Evolutionary conservation across 2,329 filamentous ascomycete genomes (phyloP).

Genomic region (Aspergillus novofumigatus): DNA sequence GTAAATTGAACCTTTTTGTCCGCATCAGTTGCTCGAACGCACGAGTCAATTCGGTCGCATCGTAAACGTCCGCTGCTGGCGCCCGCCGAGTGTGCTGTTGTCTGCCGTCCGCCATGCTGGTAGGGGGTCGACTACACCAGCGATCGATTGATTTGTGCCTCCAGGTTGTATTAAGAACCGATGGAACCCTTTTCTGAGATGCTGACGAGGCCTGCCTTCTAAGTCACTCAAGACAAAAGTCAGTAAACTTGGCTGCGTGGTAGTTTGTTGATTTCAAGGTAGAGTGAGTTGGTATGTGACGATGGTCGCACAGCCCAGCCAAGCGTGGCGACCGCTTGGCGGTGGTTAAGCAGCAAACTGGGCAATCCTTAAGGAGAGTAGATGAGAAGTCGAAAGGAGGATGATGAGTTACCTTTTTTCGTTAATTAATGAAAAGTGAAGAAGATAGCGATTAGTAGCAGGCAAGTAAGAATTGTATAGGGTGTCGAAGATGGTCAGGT

Average conservation of each 20-base stretch:
- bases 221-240: conserved; percentile 2
- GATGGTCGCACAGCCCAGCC: conserved; percentile 24
- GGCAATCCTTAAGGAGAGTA: conserved; percentile 15
- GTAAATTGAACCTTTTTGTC: conserved; percentile 79
- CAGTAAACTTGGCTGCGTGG: neutral
- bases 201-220: conserved; percentile 4
- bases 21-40: conserved; percentile 85
- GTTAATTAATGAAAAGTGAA: neutral
- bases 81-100: conserved; percentile 28
- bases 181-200: conserved; percentile 1
- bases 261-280: conserved; percentile 5
- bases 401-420: neutral
- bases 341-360: conserved; percentile 23
- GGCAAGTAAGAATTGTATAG: conserved; percentile 6
- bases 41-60: conserved; percentile 73
- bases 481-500: conserved; percentile 8
- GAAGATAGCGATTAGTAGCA: conserved; percentile 8
- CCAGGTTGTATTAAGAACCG: conserved; percentile 20
- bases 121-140: conserved; percentile 23
- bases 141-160: conserved; percentile 18
- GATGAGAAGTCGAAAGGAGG: neutral
- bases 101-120: conserved; percentile 38
- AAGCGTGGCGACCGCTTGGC: conserved; percentile 24
- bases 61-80: conserved; percentile 48
- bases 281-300: conserved; percentile 9